Base-by-base conservation (phyloP, 202 grass and related monocot species). In the Dendrocalamus latiflorus region DNA sequence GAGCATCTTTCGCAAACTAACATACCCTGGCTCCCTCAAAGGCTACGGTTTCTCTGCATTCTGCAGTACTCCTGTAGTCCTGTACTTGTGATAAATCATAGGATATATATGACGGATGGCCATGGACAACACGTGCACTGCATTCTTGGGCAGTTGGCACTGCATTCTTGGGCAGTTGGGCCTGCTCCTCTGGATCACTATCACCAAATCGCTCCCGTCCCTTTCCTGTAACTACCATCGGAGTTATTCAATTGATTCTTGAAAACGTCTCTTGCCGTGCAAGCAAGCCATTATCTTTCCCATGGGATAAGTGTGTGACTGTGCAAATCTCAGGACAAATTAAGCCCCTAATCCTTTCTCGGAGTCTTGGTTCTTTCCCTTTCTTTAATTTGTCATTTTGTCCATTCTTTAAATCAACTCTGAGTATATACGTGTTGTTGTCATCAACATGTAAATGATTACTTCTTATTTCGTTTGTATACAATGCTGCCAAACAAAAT, bases 181-280 rank as follows among this genome's bases (percentile, higher is more conserved):
- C n/a, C n/a, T 53, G 60, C 33, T 69, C 70, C 77, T 28, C 39
- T 8, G 38, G 57, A 84, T 82, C 83, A 43, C 59, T 13, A 74
- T 90, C 79, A 13, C 58, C 33, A 59, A 82, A 74, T 54, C 50
- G 9, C 70, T 48, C 53, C 12, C 44, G 6, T 86, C 84, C 14
- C 53, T 86, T 74, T 90, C 83, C 5, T 53, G 15, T 53, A 68
- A 74, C 83, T 42, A 82, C 72, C 83, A 72, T 26, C 0, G 1
- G 26, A 89, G 9, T 22, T 72, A 66, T 50, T 51, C 17, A 84
- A 84, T 25, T 13, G 45, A 37, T 28, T 81, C 17, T 21, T 16
- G 16, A n/a, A 58, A 73, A 68, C 74, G 10, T 83, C 34, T n/a
- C n/a, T 75, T 79, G 79, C 33, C 88, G 88, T 90, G 79, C 88